These are phyloP conservation scores for Calonectria pteridis DNA, from an alignment of 2,329 filamentous ascomycete genomes.

Conservation along the genomic window DNA sequence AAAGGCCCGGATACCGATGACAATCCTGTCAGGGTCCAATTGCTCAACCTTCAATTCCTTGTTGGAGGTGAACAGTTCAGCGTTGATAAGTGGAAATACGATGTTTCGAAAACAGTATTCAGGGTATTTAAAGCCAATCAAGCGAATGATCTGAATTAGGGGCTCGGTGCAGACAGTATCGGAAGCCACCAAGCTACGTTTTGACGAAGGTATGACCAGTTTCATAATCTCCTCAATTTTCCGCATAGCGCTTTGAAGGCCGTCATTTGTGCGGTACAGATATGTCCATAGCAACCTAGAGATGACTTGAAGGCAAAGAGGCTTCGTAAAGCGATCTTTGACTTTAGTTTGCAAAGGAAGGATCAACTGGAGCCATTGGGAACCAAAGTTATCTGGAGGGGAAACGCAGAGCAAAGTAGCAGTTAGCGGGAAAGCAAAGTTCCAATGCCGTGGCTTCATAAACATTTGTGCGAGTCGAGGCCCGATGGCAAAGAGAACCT, in stretches of 20 bases:
- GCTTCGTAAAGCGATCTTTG: conserved; percentile 84
- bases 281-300: conserved; percentile 96
- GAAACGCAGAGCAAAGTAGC: conserved; percentile 91
- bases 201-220: conserved; percentile 84
- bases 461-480: conserved; percentile 87
- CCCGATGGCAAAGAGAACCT: conserved; percentile 83
- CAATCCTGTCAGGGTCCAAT: conserved; percentile 94
- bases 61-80: conserved; percentile 83
- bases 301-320: conserved; percentile 87
- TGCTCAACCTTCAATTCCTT: conserved; percentile 89
- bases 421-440: conserved; percentile 87
- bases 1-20: conserved; percentile 96
- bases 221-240: conserved; percentile 93
- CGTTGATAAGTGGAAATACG: conserved; percentile 95
- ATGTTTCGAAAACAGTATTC: conserved; percentile 93
- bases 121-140: conserved; percentile 93
- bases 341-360: conserved; percentile 82
- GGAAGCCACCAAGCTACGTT: conserved; percentile 83
- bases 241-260: conserved; percentile 73
- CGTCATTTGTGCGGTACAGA: conserved; percentile 85
- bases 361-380: conserved; percentile 88
- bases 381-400: conserved; percentile 82
- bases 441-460: conserved; percentile 93
- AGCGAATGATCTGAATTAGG: conserved; percentile 91
- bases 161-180: conserved; percentile 90